Percentiles rank a stretch among this genome's conserved stretches.
These are phyloP conservation scores for Delonix regia DNA, from an alignment of 306 rosid genomes.

Conservation along the genomic window DNA sequence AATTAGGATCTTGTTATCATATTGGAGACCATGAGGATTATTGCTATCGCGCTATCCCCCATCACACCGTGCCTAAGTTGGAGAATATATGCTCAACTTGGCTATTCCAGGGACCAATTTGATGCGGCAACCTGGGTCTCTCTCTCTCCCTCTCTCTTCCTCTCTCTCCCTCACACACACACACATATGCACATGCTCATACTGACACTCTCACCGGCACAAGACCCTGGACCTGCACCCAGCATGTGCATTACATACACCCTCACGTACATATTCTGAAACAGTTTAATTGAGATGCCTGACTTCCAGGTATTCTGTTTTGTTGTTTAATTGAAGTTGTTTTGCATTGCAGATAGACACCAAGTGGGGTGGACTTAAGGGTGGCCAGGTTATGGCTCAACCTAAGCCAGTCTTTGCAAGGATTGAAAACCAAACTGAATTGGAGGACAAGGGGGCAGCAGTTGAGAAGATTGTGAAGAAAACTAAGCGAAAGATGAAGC, in stretches of 20 bases:
- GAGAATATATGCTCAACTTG: conserved; percentile 90
- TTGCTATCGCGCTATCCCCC: conserved; percentile 80
- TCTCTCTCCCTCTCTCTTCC: conserved; percentile 43
- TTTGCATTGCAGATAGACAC: conserved; percentile 67
- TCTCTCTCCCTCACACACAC: neutral
- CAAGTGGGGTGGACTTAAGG: conserved; percentile 86
- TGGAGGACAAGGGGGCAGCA: conserved; percentile 42
- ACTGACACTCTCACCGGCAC: too few relatives aligned
- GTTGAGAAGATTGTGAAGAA: conserved; percentile 51
- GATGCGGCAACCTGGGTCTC: conserved; percentile 80
- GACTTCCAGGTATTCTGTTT: conserved; percentile 24
- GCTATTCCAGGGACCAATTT: conserved; percentile 76
- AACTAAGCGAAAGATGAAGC: conserved; percentile 54
- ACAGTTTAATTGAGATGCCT: neutral
- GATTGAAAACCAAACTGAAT: conserved; percentile 71
- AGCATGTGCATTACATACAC: neutral
- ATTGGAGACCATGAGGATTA: conserved; percentile 82
- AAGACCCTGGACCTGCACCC: too few relatives aligned
- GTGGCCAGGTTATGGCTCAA: conserved; percentile 83
- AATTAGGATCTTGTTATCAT: conserved; percentile 91
- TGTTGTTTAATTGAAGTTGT: conserved; percentile 38
- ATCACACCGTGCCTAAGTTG: conserved; percentile 77
- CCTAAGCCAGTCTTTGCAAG: conserved; percentile 82
- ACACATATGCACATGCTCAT: too few relatives aligned
- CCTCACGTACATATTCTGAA: neutral